A percentile compares a stretch with the other conserved stretches of the same genome.
phyloP scores from a whole-genome alignment of 164 flowering plant genomes.

The Stephania yunnanensis region DNA sequence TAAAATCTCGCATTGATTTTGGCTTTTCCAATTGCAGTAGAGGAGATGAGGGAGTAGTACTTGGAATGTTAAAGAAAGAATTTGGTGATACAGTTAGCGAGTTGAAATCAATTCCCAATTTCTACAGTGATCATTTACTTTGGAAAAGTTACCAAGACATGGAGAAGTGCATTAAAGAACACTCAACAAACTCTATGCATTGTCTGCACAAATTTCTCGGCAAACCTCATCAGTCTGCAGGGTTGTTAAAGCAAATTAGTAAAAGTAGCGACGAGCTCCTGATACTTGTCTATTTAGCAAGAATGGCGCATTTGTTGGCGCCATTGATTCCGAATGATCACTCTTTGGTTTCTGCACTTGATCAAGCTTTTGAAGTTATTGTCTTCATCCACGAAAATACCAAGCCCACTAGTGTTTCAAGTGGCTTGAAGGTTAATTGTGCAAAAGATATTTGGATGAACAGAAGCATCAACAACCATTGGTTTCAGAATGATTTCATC shows the following conservation, averaged over 20 bases:
- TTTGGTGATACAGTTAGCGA: too few relatives aligned
- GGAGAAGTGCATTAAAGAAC: not conserved
- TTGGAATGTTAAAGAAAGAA: not conserved
- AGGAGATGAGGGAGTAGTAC: not conserved
- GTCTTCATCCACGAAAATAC: not conserved
- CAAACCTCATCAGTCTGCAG: not conserved
- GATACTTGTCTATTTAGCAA: not conserved
- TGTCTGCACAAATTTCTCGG: not conserved
- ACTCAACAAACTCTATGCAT: not conserved
- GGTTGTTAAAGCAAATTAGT: not conserved
- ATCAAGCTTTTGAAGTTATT: not conserved
- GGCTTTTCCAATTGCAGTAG: too few relatives aligned
- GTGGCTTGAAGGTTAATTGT: not conserved
- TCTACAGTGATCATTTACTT: not conserved
- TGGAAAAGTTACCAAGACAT: not conserved
- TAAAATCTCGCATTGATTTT: too few relatives aligned
- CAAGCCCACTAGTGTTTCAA: not conserved
- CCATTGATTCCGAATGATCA: not conserved
- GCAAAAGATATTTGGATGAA: conserved; percentile 6
- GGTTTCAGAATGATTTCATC: not conserved
- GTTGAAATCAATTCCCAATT: not conserved
- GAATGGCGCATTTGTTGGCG: not conserved
- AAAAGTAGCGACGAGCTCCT: not conserved
- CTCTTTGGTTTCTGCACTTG: conserved; percentile 4
- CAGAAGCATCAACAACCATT: not conserved